Conservation (phyloP, 257 asterid genomes). For the Nicotiana knightiana region DNA sequence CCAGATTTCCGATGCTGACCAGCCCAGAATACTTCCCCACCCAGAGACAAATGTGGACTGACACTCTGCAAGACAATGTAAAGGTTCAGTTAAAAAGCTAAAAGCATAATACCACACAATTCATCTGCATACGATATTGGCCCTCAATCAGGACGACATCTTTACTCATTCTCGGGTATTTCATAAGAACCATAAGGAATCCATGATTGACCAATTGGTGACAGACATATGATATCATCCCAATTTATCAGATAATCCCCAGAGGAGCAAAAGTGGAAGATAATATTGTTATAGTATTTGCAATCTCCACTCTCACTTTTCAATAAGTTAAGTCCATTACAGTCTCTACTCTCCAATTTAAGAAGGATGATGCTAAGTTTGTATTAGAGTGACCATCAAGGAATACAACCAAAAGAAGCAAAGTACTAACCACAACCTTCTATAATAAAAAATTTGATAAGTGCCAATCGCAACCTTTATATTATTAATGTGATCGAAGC, state of each 20-base stretch:
- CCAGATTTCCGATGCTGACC: constrained; percentile 95
- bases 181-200: neutral
- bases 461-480: neutral
- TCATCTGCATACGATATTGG: neutral
- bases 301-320: neutral
- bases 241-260: neutral
- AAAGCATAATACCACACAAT: neutral
- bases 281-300: neutral
- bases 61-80: constrained; percentile 58
- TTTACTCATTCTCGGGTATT: neutral
- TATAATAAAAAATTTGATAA: no score
- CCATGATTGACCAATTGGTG: constrained; percentile 3
- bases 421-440: neutral
- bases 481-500: neutral
- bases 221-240: neutral
- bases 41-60: constrained; percentile 66
- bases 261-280: neutral
- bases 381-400: neutral
- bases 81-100: neutral
- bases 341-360: neutral
- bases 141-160: neutral
- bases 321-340: neutral
- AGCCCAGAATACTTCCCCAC: constrained; percentile 96
- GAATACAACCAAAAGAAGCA: neutral
- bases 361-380: neutral